Base-by-base conservation (phyloP, 306 rosid species). In the Sindora glabra region DNA sequence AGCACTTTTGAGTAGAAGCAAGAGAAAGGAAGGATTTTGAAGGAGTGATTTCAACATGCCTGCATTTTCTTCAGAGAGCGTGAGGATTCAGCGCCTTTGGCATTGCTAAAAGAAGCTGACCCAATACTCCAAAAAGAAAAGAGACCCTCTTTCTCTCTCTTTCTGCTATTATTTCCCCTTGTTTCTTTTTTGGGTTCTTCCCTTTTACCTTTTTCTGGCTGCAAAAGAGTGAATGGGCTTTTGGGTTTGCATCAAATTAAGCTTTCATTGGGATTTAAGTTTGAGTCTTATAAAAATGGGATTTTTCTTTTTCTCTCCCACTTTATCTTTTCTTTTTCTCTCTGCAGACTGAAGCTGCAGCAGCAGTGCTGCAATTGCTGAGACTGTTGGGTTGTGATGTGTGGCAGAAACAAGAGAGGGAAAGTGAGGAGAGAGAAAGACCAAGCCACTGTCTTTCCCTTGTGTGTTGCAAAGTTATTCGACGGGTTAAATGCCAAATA, bases 351-450 rank as follows among this genome's bases (percentile, higher is more conserved):
- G 79, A 65, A 70, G 66, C 66, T 13, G 59, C 66, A 48, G 81
- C 77, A 73, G 81, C 86, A 69, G 78, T 75, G 78, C 80, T 74
- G 91, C 89, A 68, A 68, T 78, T 50, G 80, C 86, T 78, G 86
- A 81, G 75, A 72, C 79, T 76, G 92, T 80, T 77, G 78, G 81
- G 91, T n/a, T 69, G 94, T 86, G 94, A 80, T 86, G 90, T 81
- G 83, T 82, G 94, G 80, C 97, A 89, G 84, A 83, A 48, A 70
- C 19, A 72, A n/a, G 44, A 53, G 68, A 53, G 33, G 68, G 34
- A n/a, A n/a, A n/a, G n/a, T n/a, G n/a, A 16, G 5, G 19, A 57
- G 12, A 56, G 33, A 56, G 52, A 27, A 19, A 41, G n/a, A n/a
- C 38, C 14, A 26, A 29, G 3, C 3, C n/a, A 5, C 57, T 58